These are phyloP conservation scores for Juncus inflexus DNA, from an alignment of 176 grass and related monocot genomes.

Conservation along the genomic window DNA sequence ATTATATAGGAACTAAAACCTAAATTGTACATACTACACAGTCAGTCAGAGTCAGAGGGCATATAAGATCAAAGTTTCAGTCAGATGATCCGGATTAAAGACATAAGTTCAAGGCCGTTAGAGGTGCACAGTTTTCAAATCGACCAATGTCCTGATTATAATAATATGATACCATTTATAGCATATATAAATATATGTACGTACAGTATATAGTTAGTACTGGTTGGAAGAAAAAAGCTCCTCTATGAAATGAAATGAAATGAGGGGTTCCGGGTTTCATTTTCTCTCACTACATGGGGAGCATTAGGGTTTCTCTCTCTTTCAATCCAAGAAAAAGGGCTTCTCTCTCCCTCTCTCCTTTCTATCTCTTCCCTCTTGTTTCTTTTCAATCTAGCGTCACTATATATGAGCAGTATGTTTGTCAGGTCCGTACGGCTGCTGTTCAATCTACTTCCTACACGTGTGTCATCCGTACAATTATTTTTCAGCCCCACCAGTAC, in stretches of 20 bases:
- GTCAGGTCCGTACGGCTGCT: slow-evolving; percentile 33
- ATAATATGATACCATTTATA: neutral
- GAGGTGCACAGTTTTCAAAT: slow-evolving; percentile 2
- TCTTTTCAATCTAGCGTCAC: slow-evolving; percentile 20
- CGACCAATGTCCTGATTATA: slow-evolving; percentile 13
- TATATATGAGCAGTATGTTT: slow-evolving; percentile 27
- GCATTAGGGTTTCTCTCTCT: slow-evolving; percentile 17
- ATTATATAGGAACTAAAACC: too few species aligned
- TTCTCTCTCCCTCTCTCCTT: slow-evolving; percentile 14
- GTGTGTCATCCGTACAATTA: slow-evolving; percentile 35
- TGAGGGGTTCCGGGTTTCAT: neutral
- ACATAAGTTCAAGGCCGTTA: neutral
- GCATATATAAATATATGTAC: too few species aligned
- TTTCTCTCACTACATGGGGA: neutral
- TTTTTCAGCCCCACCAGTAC: slow-evolving; percentile 13
- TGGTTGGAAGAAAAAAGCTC: slow-evolving; percentile 14
- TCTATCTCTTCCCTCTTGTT: too few species aligned
- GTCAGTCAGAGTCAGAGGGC: too few species aligned
- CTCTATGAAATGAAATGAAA: neutral
- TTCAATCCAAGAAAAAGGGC: neutral
- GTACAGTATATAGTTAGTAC: slow-evolving; percentile 15
- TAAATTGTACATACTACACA: too few species aligned
- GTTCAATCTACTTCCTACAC: slow-evolving; percentile 21
- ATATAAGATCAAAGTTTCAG: too few species aligned
- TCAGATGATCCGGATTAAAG: too few species aligned